Evolutionary conservation across 2,329 filamentous ascomycete genomes (phyloP).

Genomic region (Verticillium alfalfae): DNA sequence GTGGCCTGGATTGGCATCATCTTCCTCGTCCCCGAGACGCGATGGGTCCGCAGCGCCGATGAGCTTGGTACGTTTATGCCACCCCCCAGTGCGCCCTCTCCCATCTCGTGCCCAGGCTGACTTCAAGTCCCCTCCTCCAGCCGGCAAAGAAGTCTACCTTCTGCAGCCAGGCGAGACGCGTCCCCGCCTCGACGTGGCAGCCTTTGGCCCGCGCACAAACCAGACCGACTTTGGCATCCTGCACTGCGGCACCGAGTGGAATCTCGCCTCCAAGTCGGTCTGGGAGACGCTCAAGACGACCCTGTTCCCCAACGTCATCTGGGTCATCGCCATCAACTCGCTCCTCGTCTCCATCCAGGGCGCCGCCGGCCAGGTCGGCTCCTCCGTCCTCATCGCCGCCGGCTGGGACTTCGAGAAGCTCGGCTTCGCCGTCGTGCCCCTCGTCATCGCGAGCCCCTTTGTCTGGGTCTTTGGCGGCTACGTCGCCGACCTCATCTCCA

Average conservation of each 20-base stretch:
- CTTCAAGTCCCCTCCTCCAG: neutral
- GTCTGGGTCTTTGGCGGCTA: conserved; percentile 19
- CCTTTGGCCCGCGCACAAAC: conserved; percentile 17
- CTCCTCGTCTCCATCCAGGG: conserved; percentile 23
- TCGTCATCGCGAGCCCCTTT: conserved; percentile 11
- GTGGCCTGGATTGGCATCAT: conserved; percentile 26
- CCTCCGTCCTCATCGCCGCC: conserved; percentile 10
- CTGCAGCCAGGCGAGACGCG: conserved; percentile 10
- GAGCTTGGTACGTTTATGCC: conserved; percentile 17
- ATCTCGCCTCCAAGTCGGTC: conserved; percentile 14
- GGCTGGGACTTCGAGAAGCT: conserved; percentile 23
- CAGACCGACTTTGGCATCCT: conserved; percentile 26
- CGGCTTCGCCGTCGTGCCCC: conserved; percentile 15
- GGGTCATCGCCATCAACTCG: conserved; percentile 23
- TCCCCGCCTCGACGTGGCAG: conserved; percentile 8
- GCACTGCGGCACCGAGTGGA: conserved; percentile 20
- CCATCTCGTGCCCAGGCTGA: neutral
- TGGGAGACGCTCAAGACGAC: conserved; percentile 23
- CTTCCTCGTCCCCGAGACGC: conserved; percentile 28
- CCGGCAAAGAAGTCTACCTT: conserved; percentile 12
- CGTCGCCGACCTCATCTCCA: conserved; percentile 21
- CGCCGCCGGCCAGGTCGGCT: conserved; percentile 18
- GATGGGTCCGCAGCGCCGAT: conserved; percentile 22
- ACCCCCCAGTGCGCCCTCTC: neutral
- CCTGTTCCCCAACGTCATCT: conserved; percentile 26